Evolutionary conservation across 2,329 filamentous ascomycete species (phyloP).

Genomic region (Botryosphaeria dothidea): DNA sequence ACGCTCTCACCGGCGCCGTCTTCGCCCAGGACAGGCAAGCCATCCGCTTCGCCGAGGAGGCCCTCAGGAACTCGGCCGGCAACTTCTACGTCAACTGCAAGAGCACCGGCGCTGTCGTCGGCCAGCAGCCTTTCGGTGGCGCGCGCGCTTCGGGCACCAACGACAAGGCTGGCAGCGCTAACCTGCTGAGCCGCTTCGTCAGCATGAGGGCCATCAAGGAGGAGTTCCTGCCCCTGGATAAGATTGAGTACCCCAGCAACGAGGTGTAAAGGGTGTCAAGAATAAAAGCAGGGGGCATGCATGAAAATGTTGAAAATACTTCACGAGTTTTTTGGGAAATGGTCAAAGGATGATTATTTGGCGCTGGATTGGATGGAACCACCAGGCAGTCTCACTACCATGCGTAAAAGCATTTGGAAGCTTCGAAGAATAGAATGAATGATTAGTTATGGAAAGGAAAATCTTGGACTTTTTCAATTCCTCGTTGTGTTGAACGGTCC

Average conservation of each 20-base stretch:
- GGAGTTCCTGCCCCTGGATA: slow-evolving; percentile 50
- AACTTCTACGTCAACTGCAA: slow-evolving; percentile 90
- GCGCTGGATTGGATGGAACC: neutral
- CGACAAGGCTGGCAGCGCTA: slow-evolving; percentile 58
- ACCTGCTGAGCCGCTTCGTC: slow-evolving; percentile 54
- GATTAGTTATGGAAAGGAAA: no score
- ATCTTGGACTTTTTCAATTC: no score
- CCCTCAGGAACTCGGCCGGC: slow-evolving; percentile 70
- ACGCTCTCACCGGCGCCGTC: slow-evolving; percentile 74
- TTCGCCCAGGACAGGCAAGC: slow-evolving; percentile 70
- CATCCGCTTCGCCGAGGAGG: slow-evolving; percentile 69
- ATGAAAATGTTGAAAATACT: neutral
- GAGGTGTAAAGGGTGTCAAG: no score
- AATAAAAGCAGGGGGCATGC: neutral
- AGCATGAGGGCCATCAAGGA: slow-evolving; percentile 60
- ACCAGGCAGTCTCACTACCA: no score
- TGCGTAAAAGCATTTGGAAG: no score
- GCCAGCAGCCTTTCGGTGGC: slow-evolving; percentile 55
- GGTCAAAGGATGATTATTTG: neutral
- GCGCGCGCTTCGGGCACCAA: slow-evolving; percentile 59
- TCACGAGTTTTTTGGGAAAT: neutral
- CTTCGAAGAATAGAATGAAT: no score
- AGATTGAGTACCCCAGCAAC: slow-evolving; percentile 57
- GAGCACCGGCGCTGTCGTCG: slow-evolving; percentile 57
- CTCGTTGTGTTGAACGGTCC: no score